Evolutionary conservation across 2,329 filamentous ascomycete species (phyloP).

Genomic region (Calonectria pseudoturangicola): DNA sequence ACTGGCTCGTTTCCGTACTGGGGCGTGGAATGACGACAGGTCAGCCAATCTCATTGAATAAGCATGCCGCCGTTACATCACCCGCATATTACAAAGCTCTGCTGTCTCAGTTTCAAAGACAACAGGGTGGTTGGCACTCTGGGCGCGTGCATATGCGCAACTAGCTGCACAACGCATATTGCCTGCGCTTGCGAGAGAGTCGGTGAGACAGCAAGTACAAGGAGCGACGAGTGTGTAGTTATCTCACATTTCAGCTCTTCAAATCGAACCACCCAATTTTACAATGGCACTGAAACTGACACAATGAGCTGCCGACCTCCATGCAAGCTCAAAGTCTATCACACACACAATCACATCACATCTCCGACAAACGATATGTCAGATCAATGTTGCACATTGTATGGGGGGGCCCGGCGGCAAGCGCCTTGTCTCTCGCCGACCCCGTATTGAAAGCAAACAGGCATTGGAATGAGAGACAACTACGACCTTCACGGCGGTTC

Average conservation of each 20-base stretch:
- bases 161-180: constrained; percentile 18
- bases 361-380: constrained; percentile 16
- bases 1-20: constrained; percentile 5
- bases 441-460: constrained; percentile 13
- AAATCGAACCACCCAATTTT: constrained; percentile 19
- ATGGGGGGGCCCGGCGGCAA: constrained; percentile 17
- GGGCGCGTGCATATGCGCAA: constrained; percentile 1
- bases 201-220: constrained; percentile 15
- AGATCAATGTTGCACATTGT: not conserved
- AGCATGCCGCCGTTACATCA: constrained; percentile 1
- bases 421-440: constrained; percentile 13
- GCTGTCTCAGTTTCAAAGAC: not conserved
- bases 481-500: constrained; percentile 20
- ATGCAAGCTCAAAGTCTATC: constrained; percentile 11
- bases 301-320: not conserved
- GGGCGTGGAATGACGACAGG: not conserved
- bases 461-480: constrained; percentile 11
- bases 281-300: constrained; percentile 19
- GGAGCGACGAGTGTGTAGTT: not conserved
- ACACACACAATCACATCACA: not conserved
- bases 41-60: constrained; percentile 5
- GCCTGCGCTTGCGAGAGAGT: constrained; percentile 1
- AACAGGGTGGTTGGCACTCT: constrained; percentile 42
- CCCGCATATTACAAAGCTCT: constrained; percentile 8
- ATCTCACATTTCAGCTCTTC: constrained; percentile 7